Percentiles rank a stretch among this genome's conserved stretches.
These are phyloP conservation scores for Monilinia laxa DNA, from an alignment of 2,329 filamentous ascomycete species.

Conservation along the genomic window DNA sequence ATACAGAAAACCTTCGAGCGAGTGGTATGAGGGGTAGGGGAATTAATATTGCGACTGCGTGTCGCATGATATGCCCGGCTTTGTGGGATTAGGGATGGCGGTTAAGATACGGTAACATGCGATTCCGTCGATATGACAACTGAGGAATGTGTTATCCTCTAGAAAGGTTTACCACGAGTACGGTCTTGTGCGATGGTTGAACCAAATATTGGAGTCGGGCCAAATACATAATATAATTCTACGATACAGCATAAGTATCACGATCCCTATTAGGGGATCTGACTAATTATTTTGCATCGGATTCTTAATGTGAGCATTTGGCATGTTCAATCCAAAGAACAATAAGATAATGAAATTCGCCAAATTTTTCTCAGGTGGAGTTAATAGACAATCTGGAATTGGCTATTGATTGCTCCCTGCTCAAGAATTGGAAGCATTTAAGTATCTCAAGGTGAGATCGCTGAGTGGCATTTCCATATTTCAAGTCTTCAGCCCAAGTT, in stretches of 20 bases:
- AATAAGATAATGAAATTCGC: background rate
- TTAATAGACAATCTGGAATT: background rate
- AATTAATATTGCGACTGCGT: background rate
- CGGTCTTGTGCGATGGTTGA: background rate
- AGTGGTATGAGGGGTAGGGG: slow-evolving; percentile 43
- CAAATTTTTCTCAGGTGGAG: too few relatives aligned
- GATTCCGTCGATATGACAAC: background rate
- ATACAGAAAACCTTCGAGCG: slow-evolving; percentile 86
- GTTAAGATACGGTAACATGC: background rate
- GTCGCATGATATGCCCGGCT: background rate
- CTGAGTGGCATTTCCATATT: background rate
- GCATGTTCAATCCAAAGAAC: background rate
- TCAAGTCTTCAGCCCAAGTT: background rate
- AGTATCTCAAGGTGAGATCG: background rate
- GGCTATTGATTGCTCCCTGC: background rate
- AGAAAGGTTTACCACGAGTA: background rate
- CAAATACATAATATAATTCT: background rate
- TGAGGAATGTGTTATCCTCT: background rate
- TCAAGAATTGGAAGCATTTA: background rate
- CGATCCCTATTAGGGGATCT: background rate
- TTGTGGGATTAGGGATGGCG: background rate
- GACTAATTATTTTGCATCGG: background rate
- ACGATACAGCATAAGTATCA: slow-evolving; percentile 3
- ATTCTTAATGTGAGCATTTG: background rate
- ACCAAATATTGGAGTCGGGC: background rate